phyloP scores from a whole-genome alignment of 306 rosid genomes.

The Medicago lupulina region DNA sequence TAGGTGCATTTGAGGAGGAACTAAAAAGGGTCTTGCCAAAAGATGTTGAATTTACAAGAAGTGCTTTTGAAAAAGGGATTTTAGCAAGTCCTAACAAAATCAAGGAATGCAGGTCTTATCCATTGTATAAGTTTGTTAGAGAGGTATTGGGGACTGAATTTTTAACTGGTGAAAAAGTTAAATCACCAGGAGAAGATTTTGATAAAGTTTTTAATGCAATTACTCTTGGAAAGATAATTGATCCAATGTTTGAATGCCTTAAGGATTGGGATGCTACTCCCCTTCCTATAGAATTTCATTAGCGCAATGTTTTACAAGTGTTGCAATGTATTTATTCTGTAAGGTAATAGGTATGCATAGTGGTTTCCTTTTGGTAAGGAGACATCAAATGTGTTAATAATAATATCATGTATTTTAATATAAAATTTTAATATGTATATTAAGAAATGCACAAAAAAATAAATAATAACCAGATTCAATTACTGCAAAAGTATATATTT shows the following conservation, averaged over 20 bases:
- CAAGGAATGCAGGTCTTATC: constrained; percentile 42
- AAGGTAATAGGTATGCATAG: background rate
- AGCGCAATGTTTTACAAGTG: background rate
- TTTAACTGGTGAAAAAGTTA: constrained; percentile 37
- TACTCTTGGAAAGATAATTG: constrained; percentile 36
- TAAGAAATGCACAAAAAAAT: too few species aligned
- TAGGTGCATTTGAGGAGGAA: constrained; percentile 52
- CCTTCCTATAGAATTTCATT: constrained; percentile 22
- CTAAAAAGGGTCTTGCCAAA: constrained; percentile 46
- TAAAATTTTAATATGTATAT: background rate
- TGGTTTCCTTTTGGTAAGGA: background rate
- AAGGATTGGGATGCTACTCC: constrained; percentile 37
- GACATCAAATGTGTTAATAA: background rate
- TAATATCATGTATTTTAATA: background rate
- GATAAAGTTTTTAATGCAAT: constrained; percentile 45
- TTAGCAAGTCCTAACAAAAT: constrained; percentile 47
- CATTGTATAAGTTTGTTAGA: constrained; percentile 44
- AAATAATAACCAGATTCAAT: too few species aligned
- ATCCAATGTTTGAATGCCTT: constrained; percentile 43
- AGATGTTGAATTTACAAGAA: constrained; percentile 48
- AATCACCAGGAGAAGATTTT: constrained; percentile 50
- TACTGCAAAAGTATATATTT: too few species aligned
- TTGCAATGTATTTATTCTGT: background rate
- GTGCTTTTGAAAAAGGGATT: constrained; percentile 43
- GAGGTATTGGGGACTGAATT: constrained; percentile 33